Evolutionary conservation across 2,329 filamentous ascomycete species (phyloP), one percentile per base, ranked within the genome.

Genomic region (Cladobotryum protrusum): DNA sequence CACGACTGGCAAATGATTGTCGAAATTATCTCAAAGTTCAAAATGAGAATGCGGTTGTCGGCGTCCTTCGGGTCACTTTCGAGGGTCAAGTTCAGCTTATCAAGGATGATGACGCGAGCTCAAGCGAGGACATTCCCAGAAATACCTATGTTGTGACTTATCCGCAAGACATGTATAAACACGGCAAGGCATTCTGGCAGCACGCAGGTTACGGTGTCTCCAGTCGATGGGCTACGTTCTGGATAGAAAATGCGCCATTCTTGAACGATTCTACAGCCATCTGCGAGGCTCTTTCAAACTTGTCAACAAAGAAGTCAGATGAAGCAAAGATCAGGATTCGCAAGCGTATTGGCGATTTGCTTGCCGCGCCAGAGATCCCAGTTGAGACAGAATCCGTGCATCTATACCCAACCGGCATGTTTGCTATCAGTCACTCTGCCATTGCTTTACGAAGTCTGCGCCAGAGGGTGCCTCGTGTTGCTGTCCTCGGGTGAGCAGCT

Each of bases 331-430:
- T 53, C 7, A 36, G 9, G 1, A 49, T 65, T 2, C 51, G 48
- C 11, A 48, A 46, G 35, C 51, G 53, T 13, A 59, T 65, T 34
- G 56, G 56, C 2, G 36, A 43, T n/a, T 42, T 61, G 5, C 43
- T 58, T 1, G 58, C 58, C 1, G 57, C 60, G 1, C 56, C 51
- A 11, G 35, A 34, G 7, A 47, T 36, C 32, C 29, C 12, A 11
- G n/a, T 59, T 4, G 15, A 15, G 6, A n/a, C 14, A 5, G 52
- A 59, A 2, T 72, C 78, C 54, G 68, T 81, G 1, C 77, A 69
- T 43, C 63, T 80, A 4, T 78, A 73, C 54, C 68, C 68, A 12
- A 73, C 70, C 2, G 77, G 77, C 17, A 81, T 80, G 77, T 70
- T 72, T 2, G 68, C 71, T n/a, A 73, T 81, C 13, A 56, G 55